These are phyloP conservation scores for Lentinula novae-zelandiae DNA, from an alignment of 1,284 basidiomycete species.

Conservation along the genomic window DNA sequence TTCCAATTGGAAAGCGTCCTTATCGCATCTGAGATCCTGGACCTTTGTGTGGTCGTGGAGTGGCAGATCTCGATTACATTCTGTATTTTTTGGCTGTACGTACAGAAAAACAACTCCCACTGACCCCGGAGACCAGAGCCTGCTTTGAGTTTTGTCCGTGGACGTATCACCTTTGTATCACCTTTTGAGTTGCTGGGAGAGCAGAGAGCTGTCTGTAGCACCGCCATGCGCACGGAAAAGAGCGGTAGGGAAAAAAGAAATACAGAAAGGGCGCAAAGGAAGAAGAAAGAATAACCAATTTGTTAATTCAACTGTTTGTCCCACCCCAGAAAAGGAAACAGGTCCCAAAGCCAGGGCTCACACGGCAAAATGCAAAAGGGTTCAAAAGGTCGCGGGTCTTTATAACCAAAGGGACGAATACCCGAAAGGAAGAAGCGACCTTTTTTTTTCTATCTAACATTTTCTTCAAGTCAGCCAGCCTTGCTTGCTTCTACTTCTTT, in stretches of 20 bases:
- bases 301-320: not conserved
- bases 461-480: not conserved
- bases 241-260: not conserved
- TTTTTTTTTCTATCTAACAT: not conserved
- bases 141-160: not conserved
- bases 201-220: not conserved
- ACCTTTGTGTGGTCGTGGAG: not conserved
- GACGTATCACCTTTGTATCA: not conserved
- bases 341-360: not conserved
- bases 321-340: not conserved
- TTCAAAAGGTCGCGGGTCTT: not conserved
- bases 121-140: slow-evolving; percentile 1
- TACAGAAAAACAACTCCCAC: slow-evolving; percentile 2
- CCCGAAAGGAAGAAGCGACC: not conserved
- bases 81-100: not conserved
- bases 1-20: not conserved
- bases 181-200: not conserved
- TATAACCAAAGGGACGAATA: not conserved
- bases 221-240: not conserved
- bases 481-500: not conserved
- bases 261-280: not conserved
- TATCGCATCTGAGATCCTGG: slow-evolving; percentile 1
- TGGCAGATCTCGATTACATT: not conserved
- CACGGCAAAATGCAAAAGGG: not conserved
- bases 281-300: not conserved